Conservation (phyloP, 2,329 filamentous ascomycete genomes). For the Lasiodiplodia sp. region DNA sequence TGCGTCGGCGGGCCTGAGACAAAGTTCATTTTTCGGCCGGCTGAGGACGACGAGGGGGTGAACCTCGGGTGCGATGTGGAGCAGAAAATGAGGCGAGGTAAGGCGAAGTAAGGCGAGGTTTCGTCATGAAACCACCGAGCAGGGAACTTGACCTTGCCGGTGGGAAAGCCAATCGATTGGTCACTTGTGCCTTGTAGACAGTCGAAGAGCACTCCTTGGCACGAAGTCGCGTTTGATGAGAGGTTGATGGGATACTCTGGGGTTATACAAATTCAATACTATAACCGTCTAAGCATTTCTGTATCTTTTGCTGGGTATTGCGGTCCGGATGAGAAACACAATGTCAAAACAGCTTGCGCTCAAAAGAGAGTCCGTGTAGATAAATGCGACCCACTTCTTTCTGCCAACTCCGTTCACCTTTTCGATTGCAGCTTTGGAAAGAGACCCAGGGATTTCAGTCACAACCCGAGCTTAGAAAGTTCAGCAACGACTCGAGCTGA, state of each 20-base stretch:
- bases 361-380: neutral
- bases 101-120: neutral
- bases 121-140: neutral
- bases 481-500: no score
- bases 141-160: neutral
- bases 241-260: neutral
- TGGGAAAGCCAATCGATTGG: neutral
- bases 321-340: neutral
- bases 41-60: neutral
- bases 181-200: neutral
- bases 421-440: no score
- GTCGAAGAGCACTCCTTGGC: neutral
- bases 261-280: neutral
- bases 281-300: neutral
- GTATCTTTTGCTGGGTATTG: conserved; percentile 2
- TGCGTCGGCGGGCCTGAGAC: neutral
- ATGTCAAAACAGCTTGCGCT: neutral
- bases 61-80: neutral
- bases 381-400: neutral
- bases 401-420: neutral
- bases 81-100: neutral
- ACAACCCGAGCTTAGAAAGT: neutral
- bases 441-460: no score
- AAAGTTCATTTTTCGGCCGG: neutral
- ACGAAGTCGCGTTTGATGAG: neutral